Evolutionary conservation across 495 filamentous ascomycete species (phyloP).

Genomic region (Chaetomium cochliodes): DNA sequence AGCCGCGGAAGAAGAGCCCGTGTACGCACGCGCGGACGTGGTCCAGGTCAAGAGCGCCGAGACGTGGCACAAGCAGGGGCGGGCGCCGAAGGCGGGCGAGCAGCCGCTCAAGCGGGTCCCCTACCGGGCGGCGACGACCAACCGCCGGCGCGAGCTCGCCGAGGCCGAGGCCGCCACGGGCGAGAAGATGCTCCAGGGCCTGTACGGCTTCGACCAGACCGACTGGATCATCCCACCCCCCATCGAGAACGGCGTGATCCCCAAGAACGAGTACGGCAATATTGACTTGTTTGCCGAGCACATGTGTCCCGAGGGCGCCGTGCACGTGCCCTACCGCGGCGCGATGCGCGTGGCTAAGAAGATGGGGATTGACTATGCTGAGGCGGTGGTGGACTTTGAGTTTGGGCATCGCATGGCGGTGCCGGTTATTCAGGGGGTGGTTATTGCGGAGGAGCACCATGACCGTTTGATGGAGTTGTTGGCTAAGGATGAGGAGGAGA

Average conservation of each 20-base stretch:
- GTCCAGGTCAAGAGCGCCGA: slow-evolving; percentile 85
- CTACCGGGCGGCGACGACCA: slow-evolving; percentile 84
- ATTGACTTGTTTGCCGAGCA: slow-evolving; percentile 92
- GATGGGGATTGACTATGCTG: slow-evolving; percentile 83
- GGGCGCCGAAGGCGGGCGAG: slow-evolving; percentile 65
- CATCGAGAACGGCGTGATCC: slow-evolving; percentile 77
- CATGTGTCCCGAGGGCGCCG: slow-evolving; percentile 86
- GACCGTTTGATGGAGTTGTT: slow-evolving; percentile 76
- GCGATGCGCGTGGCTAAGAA: slow-evolving; percentile 76
- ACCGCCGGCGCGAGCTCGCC: slow-evolving; percentile 85
- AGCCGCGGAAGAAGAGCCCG: slow-evolving; percentile 69
- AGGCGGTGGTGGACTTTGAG: slow-evolving; percentile 95
- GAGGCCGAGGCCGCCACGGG: slow-evolving; percentile 74
- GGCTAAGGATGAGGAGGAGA: slow-evolving; percentile 76
- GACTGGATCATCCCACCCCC: slow-evolving; percentile 90
- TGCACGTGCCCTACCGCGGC: slow-evolving; percentile 77
- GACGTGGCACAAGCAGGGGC: slow-evolving; percentile 96
- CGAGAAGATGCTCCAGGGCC: slow-evolving; percentile 77
- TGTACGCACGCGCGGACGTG: slow-evolving; percentile 78
- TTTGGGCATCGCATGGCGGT: slow-evolving; percentile 92
- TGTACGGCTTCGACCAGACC: slow-evolving; percentile 84
- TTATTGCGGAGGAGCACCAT: slow-evolving; percentile 78
- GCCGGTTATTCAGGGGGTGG: slow-evolving; percentile 85
- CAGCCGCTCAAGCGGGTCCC: slow-evolving; percentile 82
- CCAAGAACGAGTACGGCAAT: slow-evolving; percentile 93